Evolutionary conservation across 371 early-diverging fungal species (phyloP).

Genomic region (Entomophthora muscae): DNA sequence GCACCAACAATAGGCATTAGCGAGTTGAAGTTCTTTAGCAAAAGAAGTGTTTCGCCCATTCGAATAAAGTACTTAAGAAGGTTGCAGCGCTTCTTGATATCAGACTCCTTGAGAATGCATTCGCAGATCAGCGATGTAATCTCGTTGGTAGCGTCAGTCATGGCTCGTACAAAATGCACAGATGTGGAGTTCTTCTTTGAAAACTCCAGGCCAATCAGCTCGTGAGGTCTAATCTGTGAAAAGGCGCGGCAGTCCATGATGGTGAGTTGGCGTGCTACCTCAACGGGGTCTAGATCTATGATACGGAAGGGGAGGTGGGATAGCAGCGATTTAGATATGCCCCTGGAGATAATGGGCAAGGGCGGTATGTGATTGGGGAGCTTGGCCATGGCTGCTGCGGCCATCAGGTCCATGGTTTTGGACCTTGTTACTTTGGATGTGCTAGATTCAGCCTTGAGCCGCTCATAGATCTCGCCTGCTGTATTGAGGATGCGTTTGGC

Average conservation of each 20-base stretch:
- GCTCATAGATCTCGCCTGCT: background rate
- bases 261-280: conserved; percentile 61
- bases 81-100: conserved; percentile 52
- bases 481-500: background rate
- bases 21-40: conserved; percentile 59
- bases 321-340: conserved; percentile 12
- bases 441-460: background rate
- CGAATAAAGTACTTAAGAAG: conserved; percentile 70
- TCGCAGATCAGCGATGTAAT: conserved; percentile 46
- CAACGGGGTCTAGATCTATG: conserved; percentile 47
- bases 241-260: conserved; percentile 38
- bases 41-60: conserved; percentile 13
- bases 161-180: conserved; percentile 9
- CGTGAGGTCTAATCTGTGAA: conserved; percentile 37
- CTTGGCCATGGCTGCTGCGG: conserved; percentile 11
- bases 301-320: conserved; percentile 21
- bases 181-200: conserved; percentile 26
- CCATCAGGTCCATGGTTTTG: conserved; percentile 8
- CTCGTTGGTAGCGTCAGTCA: conserved; percentile 5
- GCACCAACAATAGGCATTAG: conserved; percentile 63
- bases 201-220: conserved; percentile 36
- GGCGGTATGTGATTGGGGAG: conserved; percentile 14
- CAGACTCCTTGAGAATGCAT: conserved; percentile 50
- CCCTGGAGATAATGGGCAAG: conserved; percentile 18
- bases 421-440: background rate